Evolutionary conservation across 225 moss, liverwort and hornwort genomes (phyloP), one percentile per base, ranked within the genome.

Genomic region (Straminergon stramineum): DNA sequence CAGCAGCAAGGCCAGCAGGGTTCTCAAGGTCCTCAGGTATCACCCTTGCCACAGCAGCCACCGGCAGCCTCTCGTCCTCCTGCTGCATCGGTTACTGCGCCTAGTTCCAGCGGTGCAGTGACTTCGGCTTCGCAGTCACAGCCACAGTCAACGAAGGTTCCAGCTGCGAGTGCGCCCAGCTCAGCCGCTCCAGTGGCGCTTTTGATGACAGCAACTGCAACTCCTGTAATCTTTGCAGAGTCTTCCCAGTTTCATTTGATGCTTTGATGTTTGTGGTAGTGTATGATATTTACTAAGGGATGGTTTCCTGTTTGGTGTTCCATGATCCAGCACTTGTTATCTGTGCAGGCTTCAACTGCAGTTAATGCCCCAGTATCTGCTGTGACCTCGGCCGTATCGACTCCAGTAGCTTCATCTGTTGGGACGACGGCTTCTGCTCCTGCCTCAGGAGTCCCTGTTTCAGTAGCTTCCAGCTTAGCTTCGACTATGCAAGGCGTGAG

Each of bases 401-500:
- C 82, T 87, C 82, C 96, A 62, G 90, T 86, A 68, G 87, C 90
- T 45, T 82, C 93, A 58, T 94, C 95, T 7, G 82, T 76, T 23
- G 93, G 84, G 89, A 94, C 92, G 86, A 52, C 88, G 21, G 71
- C 70, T 78, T 91, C 93, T 88, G 90, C 91, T 39, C 76, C 96
- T 83, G 87, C 89, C 58, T 92, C 94, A 71, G 89, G 91, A 91
- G 94, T 89, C 64, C 93, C 93, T 68, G 92, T 94, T 51, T 95
- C 95, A 86, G 95, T 90, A 77, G 87, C 94, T 84, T 91, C 90
- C 55, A 96, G 90, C 84, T 88, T 95, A 61, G 88, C 95, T 85
- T 70, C 93, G 53, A 84, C 93, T 57, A 81, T 94, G 32, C 97
- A 96, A 89, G 97, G 94, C 65, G 95, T 99, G 27, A 99, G 99